Conservation (phyloP, 2,329 filamentous ascomycete species). For the Phialophora verrucosa region DNA sequence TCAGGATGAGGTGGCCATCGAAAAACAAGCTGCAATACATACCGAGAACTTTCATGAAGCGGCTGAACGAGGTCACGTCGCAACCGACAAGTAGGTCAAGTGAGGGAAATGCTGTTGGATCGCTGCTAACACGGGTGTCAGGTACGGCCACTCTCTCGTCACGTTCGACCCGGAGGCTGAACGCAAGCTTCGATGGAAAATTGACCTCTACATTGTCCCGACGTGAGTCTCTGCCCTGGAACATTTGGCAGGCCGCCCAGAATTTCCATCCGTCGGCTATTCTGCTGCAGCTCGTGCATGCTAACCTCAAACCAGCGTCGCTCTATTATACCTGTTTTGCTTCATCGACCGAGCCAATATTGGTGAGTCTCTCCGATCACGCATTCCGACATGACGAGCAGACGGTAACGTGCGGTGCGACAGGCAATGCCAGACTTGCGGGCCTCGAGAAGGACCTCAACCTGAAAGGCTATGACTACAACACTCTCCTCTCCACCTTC, state of each 20-base stretch:
- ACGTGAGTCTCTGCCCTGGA: conserved; percentile 45
- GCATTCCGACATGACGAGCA: conserved; percentile 40
- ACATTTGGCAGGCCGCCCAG: neutral
- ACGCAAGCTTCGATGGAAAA: conserved; percentile 64
- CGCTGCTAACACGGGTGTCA: conserved; percentile 66
- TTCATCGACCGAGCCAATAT: conserved; percentile 73
- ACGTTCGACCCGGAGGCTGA: conserved; percentile 64
- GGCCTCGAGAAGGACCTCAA: conserved; percentile 67
- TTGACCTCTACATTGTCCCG: conserved; percentile 69
- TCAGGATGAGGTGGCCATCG: conserved; percentile 44
- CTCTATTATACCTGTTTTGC: conserved; percentile 72
- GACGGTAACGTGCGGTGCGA: neutral
- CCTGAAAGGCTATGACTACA: conserved; percentile 70
- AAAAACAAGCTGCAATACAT: conserved; percentile 39
- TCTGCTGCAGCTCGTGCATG: neutral
- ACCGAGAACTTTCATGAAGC: conserved; percentile 22
- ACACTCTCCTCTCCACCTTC: conserved; percentile 69
- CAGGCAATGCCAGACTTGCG: conserved; percentile 71
- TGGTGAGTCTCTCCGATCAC: conserved; percentile 55
- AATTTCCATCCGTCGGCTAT: neutral
- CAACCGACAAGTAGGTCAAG: conserved; percentile 53
- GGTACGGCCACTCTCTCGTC: conserved; percentile 58
- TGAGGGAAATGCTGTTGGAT: conserved; percentile 8
- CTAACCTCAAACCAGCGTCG: conserved; percentile 46
- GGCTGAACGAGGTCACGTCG: conserved; percentile 50